Base-by-base conservation (phyloP, 108 stramenopile species). In the Conticribra guillardii region DNA sequence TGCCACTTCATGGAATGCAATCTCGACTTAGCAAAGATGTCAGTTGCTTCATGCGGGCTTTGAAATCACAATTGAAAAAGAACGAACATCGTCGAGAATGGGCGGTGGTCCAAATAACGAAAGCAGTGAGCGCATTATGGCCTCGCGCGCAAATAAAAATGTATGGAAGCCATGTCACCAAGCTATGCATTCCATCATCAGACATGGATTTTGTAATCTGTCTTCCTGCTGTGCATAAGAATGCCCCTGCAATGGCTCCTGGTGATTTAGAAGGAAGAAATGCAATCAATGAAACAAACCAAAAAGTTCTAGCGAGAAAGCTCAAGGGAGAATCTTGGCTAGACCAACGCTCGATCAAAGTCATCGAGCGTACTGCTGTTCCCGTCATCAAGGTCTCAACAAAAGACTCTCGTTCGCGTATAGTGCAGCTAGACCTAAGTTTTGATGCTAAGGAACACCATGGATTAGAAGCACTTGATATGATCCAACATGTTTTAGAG, bases 151-250 rank as follows among this genome's bases (percentile, higher is more conserved):
- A 89, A 62, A 84, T 92, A 26, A 89, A 89, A 64, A 80, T 89
- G 37, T 92, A 92, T 24, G 96, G 96, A 14, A 92, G 91, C 46
- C 91, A 96, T 64, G 88, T 93, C 18, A 92, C 92, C 16, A 91
- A 90, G 7, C 74, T 96, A 15, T 89, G 88, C 28, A 67, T 96
- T 55, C 96, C 95, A 14, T 86, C 85, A n/a, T 92, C 90, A 29
- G 96, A 97, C 67, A 74, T 97, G 45, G 96, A 97, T 60, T 96
- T 97, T 66, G 91, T 97, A 17, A 94, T 97, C 18, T 94, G 93
- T 59, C 85, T 97, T 32, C 96, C 96, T 28, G 89, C 89, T 26
- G 92, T 93, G n/a, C 95, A 95, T 72, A 92, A 92, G 62, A 91
- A 93, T 55, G 91, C 89, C 15, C 91, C 88, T 21, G 96, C 97